A percentile compares a stretch with the other conserved stretches of the same genome.
phyloP scores from a whole-genome alignment of 2,329 filamentous ascomycete species.

The Rutstroemia sp. region DNA sequence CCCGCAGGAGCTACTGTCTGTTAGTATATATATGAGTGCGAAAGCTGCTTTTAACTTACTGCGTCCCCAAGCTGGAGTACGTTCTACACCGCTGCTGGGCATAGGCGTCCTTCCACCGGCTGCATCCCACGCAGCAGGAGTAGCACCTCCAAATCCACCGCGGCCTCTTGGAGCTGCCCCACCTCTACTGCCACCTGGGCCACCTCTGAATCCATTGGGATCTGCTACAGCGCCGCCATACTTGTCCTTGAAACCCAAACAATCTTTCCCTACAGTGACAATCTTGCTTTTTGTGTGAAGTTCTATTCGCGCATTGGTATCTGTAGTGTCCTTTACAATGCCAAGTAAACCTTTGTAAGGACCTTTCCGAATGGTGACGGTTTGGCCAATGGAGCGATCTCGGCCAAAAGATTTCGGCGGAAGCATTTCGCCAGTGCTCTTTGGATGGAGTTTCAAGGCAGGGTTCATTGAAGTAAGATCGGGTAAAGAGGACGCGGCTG shows the following conservation, averaged over 20 bases:
- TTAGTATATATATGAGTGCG: not conserved
- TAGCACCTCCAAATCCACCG: constrained; percentile 40
- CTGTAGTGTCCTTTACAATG: constrained; percentile 92
- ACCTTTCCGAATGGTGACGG: constrained; percentile 79
- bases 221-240: constrained; percentile 73
- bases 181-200: constrained; percentile 35
- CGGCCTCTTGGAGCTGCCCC: constrained; percentile 29
- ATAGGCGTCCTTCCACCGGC: constrained; percentile 60
- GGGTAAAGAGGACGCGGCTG: constrained; percentile 49
- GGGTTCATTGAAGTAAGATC: constrained; percentile 92
- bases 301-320: constrained; percentile 79
- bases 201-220: constrained; percentile 37
- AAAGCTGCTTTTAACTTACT: constrained; percentile 44
- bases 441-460: constrained; percentile 65
- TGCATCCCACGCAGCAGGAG: constrained; percentile 47
- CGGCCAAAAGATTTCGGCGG: constrained; percentile 71
- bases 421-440: constrained; percentile 44
- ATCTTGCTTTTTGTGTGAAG: constrained; percentile 92
- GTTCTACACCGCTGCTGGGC: constrained; percentile 48
- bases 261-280: constrained; percentile 73
- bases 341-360: constrained; percentile 88
- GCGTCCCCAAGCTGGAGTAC: constrained; percentile 71
- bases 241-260: constrained; percentile 80
- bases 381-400: constrained; percentile 83
- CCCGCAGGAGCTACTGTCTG: constrained; percentile 42